These are phyloP conservation scores for Kodamaea fukazawae DNA, from an alignment of 805 yeast species.

Conservation along the genomic window DNA sequence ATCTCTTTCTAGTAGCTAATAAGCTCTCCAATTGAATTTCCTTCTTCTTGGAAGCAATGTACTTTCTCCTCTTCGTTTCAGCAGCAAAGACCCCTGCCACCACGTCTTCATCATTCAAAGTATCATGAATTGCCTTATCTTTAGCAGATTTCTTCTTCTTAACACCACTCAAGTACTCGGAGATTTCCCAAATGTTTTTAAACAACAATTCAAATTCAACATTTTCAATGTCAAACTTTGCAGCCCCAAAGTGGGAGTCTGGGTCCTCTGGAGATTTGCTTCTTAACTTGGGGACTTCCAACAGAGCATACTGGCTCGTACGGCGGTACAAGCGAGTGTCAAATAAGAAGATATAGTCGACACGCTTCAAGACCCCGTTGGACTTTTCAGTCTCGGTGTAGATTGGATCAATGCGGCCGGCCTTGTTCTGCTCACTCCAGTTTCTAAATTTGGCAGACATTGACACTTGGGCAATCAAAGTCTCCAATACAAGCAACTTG, in stretches of 20 bases:
- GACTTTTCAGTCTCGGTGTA: constrained; percentile 9
- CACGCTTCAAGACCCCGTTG: constrained; percentile 10
- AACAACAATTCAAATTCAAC: constrained; percentile 30
- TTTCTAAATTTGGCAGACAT: constrained; percentile 45
- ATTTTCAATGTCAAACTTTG: constrained; percentile 29
- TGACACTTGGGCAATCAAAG: constrained; percentile 43
- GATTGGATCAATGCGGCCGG: no score
- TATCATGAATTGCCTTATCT: constrained; percentile 19
- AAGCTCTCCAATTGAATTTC: constrained; percentile 63
- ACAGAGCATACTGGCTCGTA: constrained; percentile 20
- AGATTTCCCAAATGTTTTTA: constrained; percentile 31
- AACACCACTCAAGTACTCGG: constrained; percentile 17
- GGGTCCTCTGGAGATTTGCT: constrained; percentile 34
- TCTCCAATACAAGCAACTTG: constrained; percentile 49
- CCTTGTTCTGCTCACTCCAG: constrained; percentile 40
- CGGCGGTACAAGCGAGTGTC: constrained; percentile 52
- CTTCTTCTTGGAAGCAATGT: constrained; percentile 53
- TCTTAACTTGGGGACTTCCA: constrained; percentile 36
- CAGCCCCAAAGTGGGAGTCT: constrained; percentile 22
- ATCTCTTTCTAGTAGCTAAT: constrained; percentile 67
- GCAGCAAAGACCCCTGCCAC: constrained; percentile 27
- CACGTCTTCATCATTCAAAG: constrained; percentile 14
- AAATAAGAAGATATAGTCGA: constrained; percentile 39
- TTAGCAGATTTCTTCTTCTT: constrained; percentile 28
- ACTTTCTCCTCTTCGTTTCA: constrained; percentile 55